Evolutionary conservation across 768 basidiomycete species (phyloP).

Genomic region (Mycena sanguinolenta): DNA sequence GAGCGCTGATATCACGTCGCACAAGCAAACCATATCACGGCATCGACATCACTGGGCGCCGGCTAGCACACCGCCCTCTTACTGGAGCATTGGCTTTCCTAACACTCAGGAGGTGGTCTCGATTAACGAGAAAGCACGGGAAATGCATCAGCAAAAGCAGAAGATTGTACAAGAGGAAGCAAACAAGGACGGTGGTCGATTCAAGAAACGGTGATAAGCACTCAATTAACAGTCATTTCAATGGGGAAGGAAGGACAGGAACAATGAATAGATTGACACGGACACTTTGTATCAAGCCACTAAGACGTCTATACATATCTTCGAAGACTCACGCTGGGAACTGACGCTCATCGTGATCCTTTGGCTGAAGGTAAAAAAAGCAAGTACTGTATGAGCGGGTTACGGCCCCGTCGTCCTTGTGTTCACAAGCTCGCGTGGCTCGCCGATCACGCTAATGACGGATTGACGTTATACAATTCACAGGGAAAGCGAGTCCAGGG

Average conservation of each 20-base stretch:
- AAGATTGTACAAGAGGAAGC: conserved; percentile 62
- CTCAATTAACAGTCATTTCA: background rate
- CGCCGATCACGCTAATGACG: too few relatives aligned
- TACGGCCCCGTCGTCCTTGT: too few relatives aligned
- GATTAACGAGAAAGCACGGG: conserved; percentile 69
- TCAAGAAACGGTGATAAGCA: conserved; percentile 25
- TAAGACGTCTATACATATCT: background rate
- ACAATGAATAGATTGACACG: background rate
- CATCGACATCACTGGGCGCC: conserved; percentile 65
- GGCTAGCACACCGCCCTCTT: conserved; percentile 72
- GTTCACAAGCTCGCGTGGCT: too few relatives aligned
- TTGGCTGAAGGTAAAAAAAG: background rate
- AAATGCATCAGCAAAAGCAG: conserved; percentile 65
- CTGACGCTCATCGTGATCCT: background rate
- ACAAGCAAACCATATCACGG: conserved; percentile 62
- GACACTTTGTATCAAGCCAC: conserved; percentile 7
- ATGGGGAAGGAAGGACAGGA: background rate
- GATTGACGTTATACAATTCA: too few relatives aligned
- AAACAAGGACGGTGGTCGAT: conserved; percentile 49
- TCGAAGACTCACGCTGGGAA: too few relatives aligned
- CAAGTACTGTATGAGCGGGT: too few relatives aligned
- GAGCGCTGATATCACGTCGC: conserved; percentile 48
- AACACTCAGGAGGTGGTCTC: conserved; percentile 69
- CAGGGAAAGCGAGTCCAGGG: too few relatives aligned
- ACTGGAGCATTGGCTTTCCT: conserved; percentile 79